Evolutionary conservation across 2,329 filamentous ascomycete genomes (phyloP).

Genomic region (Colletotrichum tofieldiae): DNA sequence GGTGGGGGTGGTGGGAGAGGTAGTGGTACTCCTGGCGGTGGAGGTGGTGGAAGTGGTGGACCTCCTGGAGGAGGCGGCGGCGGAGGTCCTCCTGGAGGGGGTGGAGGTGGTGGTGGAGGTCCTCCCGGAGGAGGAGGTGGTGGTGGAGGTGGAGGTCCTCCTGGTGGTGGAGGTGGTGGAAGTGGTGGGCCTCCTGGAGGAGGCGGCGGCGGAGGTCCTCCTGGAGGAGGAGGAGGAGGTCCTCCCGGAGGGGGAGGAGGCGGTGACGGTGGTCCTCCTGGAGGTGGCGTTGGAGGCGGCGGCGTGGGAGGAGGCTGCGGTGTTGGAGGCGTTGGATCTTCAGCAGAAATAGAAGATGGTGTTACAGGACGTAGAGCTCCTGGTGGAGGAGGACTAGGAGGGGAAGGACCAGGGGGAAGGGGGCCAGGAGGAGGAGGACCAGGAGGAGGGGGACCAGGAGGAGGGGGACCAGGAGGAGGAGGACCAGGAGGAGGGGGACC

Average conservation of each 20-base stretch:
- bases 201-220: too few species aligned
- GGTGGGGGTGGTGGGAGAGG: not conserved
- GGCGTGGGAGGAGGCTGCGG: not conserved
- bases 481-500: not conserved
- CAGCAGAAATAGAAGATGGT: too few species aligned
- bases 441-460: not conserved
- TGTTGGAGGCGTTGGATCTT: not conserved
- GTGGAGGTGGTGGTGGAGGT: not conserved
- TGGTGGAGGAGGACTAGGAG: not conserved
- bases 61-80: not conserved
- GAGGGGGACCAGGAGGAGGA: not conserved
- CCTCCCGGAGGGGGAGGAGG: not conserved
- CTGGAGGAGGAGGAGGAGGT: not conserved
- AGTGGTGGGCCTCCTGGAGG: too few species aligned
- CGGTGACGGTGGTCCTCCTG: too few species aligned
- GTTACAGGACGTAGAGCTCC: too few species aligned
- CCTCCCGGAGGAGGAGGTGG: not conserved
- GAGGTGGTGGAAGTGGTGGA: not conserved
- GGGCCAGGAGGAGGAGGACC: not conserved
- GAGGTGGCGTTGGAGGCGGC: not conserved
- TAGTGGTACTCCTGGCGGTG: too few species aligned
- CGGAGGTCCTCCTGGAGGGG: not conserved
- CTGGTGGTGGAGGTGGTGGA: too few species aligned
- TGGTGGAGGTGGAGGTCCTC: not conserved
- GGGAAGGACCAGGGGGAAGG: not conserved